phyloP scores from a whole-genome alignment of 2,329 filamentous ascomycete genomes.

The Colletotrichum higginsianum region DNA sequence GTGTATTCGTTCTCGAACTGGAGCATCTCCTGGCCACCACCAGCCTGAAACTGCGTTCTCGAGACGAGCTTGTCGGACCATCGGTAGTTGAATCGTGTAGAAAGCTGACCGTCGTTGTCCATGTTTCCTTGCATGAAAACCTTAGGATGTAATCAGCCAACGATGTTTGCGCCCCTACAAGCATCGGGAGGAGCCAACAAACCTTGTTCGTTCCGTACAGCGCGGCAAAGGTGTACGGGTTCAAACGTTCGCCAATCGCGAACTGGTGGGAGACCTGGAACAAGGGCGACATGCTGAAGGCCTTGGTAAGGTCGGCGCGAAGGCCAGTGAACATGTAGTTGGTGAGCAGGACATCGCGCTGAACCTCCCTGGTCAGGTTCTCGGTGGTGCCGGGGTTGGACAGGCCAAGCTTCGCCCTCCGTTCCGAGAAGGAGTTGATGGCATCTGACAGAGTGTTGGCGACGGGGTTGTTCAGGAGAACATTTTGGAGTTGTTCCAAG shows the following conservation, averaged over 20 bases:
- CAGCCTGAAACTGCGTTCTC: constrained; percentile 90
- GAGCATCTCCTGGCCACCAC: constrained; percentile 85
- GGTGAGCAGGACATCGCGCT: constrained; percentile 95
- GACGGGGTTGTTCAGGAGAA: constrained; percentile 82
- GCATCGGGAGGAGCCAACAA: constrained; percentile 51
- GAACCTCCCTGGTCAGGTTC: constrained; percentile 89
- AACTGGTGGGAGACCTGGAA: constrained; percentile 99
- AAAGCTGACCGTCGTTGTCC: constrained; percentile 91
- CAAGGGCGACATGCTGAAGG: constrained; percentile 91
- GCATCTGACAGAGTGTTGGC: constrained; percentile 80
- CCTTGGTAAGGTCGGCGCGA: constrained; percentile 96
- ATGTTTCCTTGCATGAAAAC: constrained; percentile 96
- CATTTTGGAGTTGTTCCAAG: constrained; percentile 64
- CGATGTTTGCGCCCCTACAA: constrained; percentile 5
- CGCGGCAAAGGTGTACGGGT: constrained; percentile 94
- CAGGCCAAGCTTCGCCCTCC: constrained; percentile 89
- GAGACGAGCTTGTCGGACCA: constrained; percentile 86
- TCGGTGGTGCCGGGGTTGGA: constrained; percentile 95
- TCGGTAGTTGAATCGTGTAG: constrained; percentile 92
- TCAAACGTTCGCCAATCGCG: constrained; percentile 91
- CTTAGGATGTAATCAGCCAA: constrained; percentile 61
- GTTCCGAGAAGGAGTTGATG: constrained; percentile 85
- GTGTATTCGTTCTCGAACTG: constrained; percentile 97
- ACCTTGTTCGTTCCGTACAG: constrained; percentile 96
- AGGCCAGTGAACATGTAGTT: constrained; percentile 98